These are phyloP conservation scores for Wickerhamiella bombiphila DNA, from an alignment of 805 yeast species.

Conservation along the genomic window DNA sequence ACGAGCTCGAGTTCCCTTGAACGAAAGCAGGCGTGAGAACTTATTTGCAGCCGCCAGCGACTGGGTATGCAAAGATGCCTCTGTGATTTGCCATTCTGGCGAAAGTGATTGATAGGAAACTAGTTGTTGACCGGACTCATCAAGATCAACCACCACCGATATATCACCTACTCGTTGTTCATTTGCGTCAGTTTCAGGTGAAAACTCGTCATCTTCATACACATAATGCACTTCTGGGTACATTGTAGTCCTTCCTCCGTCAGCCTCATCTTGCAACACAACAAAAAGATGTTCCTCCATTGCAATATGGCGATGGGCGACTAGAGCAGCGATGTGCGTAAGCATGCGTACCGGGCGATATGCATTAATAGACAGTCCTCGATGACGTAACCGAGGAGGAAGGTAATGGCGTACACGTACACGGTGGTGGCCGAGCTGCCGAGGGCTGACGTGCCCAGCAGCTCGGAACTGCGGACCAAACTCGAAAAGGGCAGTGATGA, in stretches of 20 bases:
- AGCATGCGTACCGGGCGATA: too few species aligned
- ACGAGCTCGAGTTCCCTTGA: slow-evolving; percentile 12
- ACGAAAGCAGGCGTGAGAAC: slow-evolving; percentile 9
- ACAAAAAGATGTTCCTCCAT: background rate
- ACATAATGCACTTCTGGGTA: slow-evolving; percentile 27
- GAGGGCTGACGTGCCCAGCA: slow-evolving; percentile 22
- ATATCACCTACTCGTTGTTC: slow-evolving; percentile 22
- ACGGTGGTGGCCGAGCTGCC: slow-evolving; percentile 11
- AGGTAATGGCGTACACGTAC: slow-evolving; percentile 8
- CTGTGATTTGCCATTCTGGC: slow-evolving; percentile 26
- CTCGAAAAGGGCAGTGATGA: slow-evolving; percentile 86
- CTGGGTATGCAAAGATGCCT: slow-evolving; percentile 14
- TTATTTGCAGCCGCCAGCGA: slow-evolving; percentile 11
- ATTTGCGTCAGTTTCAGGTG: slow-evolving; percentile 22
- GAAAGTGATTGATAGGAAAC: slow-evolving; percentile 23
- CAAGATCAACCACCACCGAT: slow-evolving; percentile 25
- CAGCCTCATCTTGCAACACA: slow-evolving; percentile 1
- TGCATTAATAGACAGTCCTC: background rate
- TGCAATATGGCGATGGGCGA: too few species aligned
- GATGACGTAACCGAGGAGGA: background rate
- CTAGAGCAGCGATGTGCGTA: background rate
- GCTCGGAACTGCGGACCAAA: slow-evolving; percentile 54
- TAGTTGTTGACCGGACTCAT: slow-evolving; percentile 21
- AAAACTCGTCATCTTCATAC: slow-evolving; percentile 25
- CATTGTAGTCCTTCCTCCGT: slow-evolving; percentile 10